Evolutionary conservation across 2,329 filamentous ascomycete species (phyloP).

Genomic region (Onygenales sp.): DNA sequence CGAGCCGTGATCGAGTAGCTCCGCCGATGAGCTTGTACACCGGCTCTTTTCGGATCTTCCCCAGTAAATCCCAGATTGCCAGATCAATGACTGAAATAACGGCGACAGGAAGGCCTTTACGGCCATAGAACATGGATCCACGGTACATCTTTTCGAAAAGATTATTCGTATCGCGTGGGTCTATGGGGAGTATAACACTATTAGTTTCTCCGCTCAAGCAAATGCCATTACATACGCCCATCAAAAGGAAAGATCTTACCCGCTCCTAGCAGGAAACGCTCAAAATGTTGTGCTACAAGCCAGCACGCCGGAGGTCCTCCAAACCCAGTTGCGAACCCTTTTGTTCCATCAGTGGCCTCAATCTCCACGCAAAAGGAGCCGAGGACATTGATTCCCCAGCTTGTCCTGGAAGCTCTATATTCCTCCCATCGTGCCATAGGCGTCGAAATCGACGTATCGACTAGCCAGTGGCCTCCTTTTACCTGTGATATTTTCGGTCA

Average conservation of each 20-base stretch:
- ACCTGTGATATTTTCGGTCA: conserved; percentile 16
- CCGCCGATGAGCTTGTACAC: conserved; percentile 93
- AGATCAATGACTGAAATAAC: conserved; percentile 93
- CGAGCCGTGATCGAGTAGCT: conserved; percentile 68
- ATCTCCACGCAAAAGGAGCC: conserved; percentile 89
- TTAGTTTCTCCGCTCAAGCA: conserved; percentile 4
- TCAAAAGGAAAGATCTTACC: conserved; percentile 28
- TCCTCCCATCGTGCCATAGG: conserved; percentile 84
- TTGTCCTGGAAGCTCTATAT: conserved; percentile 78
- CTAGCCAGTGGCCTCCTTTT: conserved; percentile 59
- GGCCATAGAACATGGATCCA: conserved; percentile 90
- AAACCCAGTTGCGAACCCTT: conserved; percentile 89
- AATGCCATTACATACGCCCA: neutral
- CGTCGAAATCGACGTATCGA: conserved; percentile 85
- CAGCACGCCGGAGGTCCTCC: conserved; percentile 89
- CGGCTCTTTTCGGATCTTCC: conserved; percentile 84
- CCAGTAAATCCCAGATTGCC: conserved; percentile 83
- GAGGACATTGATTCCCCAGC: conserved; percentile 91
- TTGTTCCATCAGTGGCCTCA: conserved; percentile 80
- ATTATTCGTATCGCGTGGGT: conserved; percentile 83
- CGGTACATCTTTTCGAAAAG: conserved; percentile 97
- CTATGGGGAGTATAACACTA: conserved; percentile 28
- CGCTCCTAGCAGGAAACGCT: conserved; percentile 78
- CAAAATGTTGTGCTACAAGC: conserved; percentile 88
- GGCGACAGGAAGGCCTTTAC: conserved; percentile 81